A percentile compares a stretch with the other conserved stretches of the same genome.
phyloP scores from a whole-genome alignment of 371 early-diverging fungal genomes.

The Mortierella sp. region DNA sequence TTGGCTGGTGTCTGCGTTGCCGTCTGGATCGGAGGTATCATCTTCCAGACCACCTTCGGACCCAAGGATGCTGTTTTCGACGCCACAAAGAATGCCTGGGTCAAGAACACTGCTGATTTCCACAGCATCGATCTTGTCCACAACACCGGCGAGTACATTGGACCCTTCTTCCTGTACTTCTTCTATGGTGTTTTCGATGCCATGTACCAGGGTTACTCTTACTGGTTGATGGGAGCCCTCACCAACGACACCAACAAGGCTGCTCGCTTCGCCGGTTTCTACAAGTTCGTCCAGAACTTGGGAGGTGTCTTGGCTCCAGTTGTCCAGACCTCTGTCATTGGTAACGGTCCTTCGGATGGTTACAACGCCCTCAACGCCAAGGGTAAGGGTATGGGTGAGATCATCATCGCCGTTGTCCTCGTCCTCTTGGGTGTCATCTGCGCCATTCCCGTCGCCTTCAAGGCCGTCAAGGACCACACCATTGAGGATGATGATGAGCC shows the following conservation, averaged over 20 bases:
- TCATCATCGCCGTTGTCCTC: constrained; percentile 39
- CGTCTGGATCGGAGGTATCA: constrained; percentile 71
- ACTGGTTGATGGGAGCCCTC: constrained; percentile 85
- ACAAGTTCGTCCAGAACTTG: constrained; percentile 54
- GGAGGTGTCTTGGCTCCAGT: constrained; percentile 51
- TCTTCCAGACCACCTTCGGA: constrained; percentile 65
- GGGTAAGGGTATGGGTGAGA: constrained; percentile 46
- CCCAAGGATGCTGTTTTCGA: constrained; percentile 4
- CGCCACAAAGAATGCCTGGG: constrained; percentile 56
- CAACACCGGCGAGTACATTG: constrained; percentile 56
- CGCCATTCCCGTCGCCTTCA: constrained; percentile 50
- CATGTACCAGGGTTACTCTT: constrained; percentile 75
- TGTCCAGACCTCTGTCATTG: constrained; percentile 44
- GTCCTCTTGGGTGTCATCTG: constrained; percentile 39
- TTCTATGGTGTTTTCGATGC: constrained; percentile 76
- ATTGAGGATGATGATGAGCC: constrained; percentile 32
- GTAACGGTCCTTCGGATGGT: constrained; percentile 39
- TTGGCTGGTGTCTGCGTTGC: constrained; percentile 60
- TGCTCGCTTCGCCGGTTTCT: constrained; percentile 74
- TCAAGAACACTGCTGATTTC: constrained; percentile 36
- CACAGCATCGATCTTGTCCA: constrained; percentile 52
- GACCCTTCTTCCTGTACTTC: constrained; percentile 72
- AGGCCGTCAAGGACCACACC: constrained; percentile 51
- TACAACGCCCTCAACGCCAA: constrained; percentile 16
- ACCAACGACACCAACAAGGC: constrained; percentile 74